phyloP scores from a whole-genome alignment of 2,329 filamentous ascomycete species.

The Pseudogymnoascus destructans region DNA sequence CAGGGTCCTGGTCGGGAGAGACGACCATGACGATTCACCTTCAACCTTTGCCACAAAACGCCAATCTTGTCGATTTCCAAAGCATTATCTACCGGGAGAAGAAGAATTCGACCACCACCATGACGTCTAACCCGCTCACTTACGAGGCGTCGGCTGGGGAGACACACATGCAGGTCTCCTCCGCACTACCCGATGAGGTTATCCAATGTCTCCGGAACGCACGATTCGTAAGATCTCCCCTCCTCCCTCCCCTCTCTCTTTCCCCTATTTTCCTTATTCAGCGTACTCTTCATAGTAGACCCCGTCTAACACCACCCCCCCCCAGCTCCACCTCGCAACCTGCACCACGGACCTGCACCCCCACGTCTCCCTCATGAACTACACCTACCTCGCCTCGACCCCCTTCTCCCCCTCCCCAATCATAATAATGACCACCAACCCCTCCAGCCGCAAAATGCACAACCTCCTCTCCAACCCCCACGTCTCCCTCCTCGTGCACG shows the following conservation, averaged over 20 bases:
- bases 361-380: slow-evolving; percentile 96
- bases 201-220: slow-evolving; percentile 87
- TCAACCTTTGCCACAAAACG: neutral
- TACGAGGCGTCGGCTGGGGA: slow-evolving; percentile 64
- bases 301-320: neutral
- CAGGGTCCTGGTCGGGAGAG: neutral
- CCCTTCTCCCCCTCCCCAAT: slow-evolving; percentile 58
- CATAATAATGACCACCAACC: slow-evolving; percentile 88
- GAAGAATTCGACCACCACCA: slow-evolving; percentile 17
- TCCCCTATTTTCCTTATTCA: neutral
- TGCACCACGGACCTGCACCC: slow-evolving; percentile 62
- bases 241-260: slow-evolving; percentile 8
- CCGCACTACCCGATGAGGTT: slow-evolving; percentile 68
- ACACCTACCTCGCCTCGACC: slow-evolving; percentile 82
- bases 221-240: slow-evolving; percentile 59
- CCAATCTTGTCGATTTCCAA: neutral
- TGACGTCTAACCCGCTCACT: slow-evolving; percentile 57
- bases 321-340: slow-evolving; percentile 89
- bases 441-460: slow-evolving; percentile 62
- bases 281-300: slow-evolving; percentile 8
- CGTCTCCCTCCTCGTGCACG: slow-evolving; percentile 90
- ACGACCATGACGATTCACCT: neutral
- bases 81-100: neutral
- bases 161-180: slow-evolving; percentile 54
- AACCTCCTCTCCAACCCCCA: slow-evolving; percentile 76